These are phyloP conservation scores for Penicillium sp. DNA, from an alignment of 2,329 filamentous ascomycete genomes.

Conservation along the genomic window DNA sequence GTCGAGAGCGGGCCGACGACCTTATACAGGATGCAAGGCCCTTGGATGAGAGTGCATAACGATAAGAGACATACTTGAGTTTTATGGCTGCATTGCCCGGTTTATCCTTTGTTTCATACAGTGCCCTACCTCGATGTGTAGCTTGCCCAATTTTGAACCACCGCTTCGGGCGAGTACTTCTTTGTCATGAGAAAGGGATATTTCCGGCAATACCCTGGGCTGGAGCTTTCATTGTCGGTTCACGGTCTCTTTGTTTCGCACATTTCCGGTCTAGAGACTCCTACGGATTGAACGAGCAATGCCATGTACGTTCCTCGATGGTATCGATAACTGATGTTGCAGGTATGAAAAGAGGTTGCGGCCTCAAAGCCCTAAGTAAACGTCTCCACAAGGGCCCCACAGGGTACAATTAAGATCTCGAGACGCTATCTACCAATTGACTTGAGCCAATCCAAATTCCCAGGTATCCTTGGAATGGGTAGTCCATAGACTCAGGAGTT, in stretches of 20 bases:
- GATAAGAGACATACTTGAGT: not conserved
- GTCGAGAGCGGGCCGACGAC: not conserved
- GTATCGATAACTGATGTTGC: too few relatives aligned
- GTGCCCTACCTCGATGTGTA: not conserved
- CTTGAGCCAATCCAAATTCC: too few relatives aligned
- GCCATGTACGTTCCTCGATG: too few relatives aligned
- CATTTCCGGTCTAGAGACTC: too few relatives aligned
- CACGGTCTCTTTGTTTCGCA: not conserved
- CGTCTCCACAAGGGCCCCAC: too few relatives aligned
- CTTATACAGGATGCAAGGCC: not conserved
- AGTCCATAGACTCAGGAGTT: too few relatives aligned
- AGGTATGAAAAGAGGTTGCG: too few relatives aligned
- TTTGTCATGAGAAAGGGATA: not conserved
- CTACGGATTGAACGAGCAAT: too few relatives aligned
- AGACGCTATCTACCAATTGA: too few relatives aligned
- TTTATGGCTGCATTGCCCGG: not conserved
- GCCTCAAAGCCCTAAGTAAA: too few relatives aligned
- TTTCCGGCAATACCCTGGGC: not conserved
- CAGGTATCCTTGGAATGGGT: too few relatives aligned
- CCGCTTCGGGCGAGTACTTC: not conserved
- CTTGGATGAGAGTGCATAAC: not conserved
- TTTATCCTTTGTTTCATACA: not conserved
- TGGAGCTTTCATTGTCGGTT: not conserved
- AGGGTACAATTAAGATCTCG: too few relatives aligned
- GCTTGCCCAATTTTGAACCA: not conserved